Evolutionary conservation across 2,329 filamentous ascomycete species (phyloP).

Genomic region (Ophiostoma piceae): DNA sequence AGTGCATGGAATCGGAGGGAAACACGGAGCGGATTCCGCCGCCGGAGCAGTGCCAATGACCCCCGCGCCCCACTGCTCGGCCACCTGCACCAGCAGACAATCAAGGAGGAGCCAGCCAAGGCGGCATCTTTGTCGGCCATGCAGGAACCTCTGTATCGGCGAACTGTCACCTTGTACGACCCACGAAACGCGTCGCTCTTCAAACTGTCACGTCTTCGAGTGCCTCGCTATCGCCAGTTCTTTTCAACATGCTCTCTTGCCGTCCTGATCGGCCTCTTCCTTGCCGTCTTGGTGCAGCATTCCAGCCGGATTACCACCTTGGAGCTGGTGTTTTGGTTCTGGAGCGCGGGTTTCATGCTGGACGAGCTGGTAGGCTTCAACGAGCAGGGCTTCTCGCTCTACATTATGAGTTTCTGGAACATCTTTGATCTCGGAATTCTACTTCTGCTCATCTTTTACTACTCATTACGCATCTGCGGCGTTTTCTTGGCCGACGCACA

Average conservation of each 20-base stretch:
- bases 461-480: conserved; percentile 81
- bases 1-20: neutral
- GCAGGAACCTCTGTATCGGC: conserved; percentile 43
- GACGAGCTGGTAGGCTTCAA: conserved; percentile 95
- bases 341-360: conserved; percentile 94
- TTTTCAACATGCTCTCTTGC: conserved; percentile 84
- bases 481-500: conserved; percentile 74
- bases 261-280: conserved; percentile 75
- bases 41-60: conserved; percentile 34
- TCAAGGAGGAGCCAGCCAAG: conserved; percentile 20
- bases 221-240: conserved; percentile 86
- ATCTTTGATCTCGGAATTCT: conserved; percentile 89
- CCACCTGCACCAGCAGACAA: conserved; percentile 27
- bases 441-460: conserved; percentile 79
- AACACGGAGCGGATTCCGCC: conserved; percentile 17
- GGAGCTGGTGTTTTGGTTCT: conserved; percentile 93
- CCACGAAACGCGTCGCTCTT: conserved; percentile 84
- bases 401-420: conserved; percentile 98
- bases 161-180: conserved; percentile 83
- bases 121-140: neutral
- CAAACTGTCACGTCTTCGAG: conserved; percentile 83
- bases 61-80: conserved; percentile 50
- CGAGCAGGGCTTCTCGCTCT: conserved; percentile 91
- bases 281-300: conserved; percentile 71
- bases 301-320: conserved; percentile 76